Conservation (phyloP, 208 protist species). For the Acanthamoeba culbertsoni region DNA sequence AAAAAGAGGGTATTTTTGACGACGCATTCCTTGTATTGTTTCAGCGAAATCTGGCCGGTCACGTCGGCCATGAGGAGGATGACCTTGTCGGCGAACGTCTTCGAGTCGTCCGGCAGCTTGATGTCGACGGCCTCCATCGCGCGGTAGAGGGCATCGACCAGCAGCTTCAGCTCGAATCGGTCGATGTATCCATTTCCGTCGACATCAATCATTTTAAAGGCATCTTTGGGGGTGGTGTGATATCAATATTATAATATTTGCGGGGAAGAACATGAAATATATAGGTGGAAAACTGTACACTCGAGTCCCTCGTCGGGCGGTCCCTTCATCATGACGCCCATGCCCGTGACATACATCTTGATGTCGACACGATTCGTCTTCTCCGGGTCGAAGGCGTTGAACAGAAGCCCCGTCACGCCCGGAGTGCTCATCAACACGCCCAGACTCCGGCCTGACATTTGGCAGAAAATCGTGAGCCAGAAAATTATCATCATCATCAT, state of each 20-base stretch:
- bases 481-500: not conserved
- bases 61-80: slow-evolving; percentile 58
- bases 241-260: not conserved
- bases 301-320: not conserved
- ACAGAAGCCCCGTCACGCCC: slow-evolving; percentile 37
- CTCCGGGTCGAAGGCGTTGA: slow-evolving; percentile 53
- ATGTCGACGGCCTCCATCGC: slow-evolving; percentile 21
- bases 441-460: not conserved
- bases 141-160: slow-evolving; percentile 51
- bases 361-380: slow-evolving; percentile 54
- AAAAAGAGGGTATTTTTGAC: slow-evolving; percentile 45
- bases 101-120: slow-evolving; percentile 32
- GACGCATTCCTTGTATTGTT: slow-evolving; percentile 48
- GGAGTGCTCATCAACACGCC: slow-evolving; percentile 42
- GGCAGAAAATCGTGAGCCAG: not conserved
- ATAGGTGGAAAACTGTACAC: slow-evolving; percentile 17
- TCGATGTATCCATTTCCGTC: slow-evolving; percentile 52
- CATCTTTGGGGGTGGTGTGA: not conserved
- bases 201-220: slow-evolving; percentile 60
- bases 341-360: slow-evolving; percentile 28
- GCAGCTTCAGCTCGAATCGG: slow-evolving; percentile 36
- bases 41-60: not conserved
- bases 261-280: not conserved
- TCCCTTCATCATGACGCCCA: slow-evolving; percentile 57
- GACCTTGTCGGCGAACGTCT: slow-evolving; percentile 46